Evolutionary conservation across 495 filamentous ascomycete genomes (phyloP).

Genomic region (Aspergillus funiculosus): DNA sequence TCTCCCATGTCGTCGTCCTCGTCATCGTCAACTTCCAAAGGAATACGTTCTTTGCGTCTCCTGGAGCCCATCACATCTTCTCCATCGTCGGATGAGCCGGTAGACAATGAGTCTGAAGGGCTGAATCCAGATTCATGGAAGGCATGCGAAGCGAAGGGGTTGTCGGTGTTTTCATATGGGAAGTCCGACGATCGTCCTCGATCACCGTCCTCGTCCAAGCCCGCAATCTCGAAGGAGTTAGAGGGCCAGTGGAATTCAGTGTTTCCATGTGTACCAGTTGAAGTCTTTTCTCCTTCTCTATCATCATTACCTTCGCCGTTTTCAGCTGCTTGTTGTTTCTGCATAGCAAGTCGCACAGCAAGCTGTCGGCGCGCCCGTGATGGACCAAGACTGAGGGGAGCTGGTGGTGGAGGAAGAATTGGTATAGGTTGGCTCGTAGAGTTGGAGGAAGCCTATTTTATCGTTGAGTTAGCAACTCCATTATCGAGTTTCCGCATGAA

Average conservation of each 20-base stretch:
- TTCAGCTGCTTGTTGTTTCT: slow-evolving; percentile 57
- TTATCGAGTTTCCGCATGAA: too few species aligned
- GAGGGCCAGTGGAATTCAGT: slow-evolving; percentile 33
- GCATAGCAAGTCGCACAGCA: slow-evolving; percentile 73
- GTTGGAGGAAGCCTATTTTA: slow-evolving; percentile 25
- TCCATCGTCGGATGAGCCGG: slow-evolving; percentile 39
- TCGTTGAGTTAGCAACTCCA: neutral
- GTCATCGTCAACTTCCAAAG: slow-evolving; percentile 45
- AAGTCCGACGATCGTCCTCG: slow-evolving; percentile 28
- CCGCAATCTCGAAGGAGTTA: slow-evolving; percentile 43
- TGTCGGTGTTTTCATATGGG: slow-evolving; percentile 23
- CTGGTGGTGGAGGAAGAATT: slow-evolving; percentile 43
- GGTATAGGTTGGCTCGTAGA: slow-evolving; percentile 43
- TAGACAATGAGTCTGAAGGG: slow-evolving; percentile 38
- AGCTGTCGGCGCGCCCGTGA: slow-evolving; percentile 83
- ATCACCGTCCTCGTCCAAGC: slow-evolving; percentile 39
- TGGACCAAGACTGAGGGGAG: slow-evolving; percentile 65
- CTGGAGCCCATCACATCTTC: slow-evolving; percentile 32
- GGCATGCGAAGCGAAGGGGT: slow-evolving; percentile 29
- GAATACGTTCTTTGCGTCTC: slow-evolving; percentile 36
- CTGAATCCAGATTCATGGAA: slow-evolving; percentile 42
- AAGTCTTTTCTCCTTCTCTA: slow-evolving; percentile 16
- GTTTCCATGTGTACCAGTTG: slow-evolving; percentile 12
- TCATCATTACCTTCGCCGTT: slow-evolving; percentile 18
- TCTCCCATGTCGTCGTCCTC: slow-evolving; percentile 48